Base-by-base conservation (phyloP, 148 eudicot genomes). In the Fagopyrum tataricum region DNA sequence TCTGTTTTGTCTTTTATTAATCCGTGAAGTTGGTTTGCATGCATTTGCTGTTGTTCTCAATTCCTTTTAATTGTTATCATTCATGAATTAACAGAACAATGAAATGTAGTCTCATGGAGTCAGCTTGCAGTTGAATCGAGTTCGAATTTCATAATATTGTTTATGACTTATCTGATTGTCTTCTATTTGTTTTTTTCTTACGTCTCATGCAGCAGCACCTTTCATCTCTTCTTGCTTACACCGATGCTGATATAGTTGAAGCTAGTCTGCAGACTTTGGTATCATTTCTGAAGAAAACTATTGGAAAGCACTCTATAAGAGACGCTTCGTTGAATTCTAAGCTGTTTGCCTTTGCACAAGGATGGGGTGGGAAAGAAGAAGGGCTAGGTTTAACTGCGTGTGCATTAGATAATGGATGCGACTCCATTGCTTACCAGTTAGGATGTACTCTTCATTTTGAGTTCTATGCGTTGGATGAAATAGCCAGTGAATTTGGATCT, bases 351-450 rank as follows among this genome's bases (percentile, higher is more conserved):
- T 85, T 95, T 85, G 96, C 97, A 66, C 99, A 95, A 83, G 99
- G 97, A 70, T 95, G 97, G 99, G 99, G 99, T 13, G 90, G 93
- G 70, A 95, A 95, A 77, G 99, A 95, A 84, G 99, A 91, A 79
- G 99, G 99, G 62, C 89, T 95, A 46, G 99, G 99, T 74, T 85
- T 95, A 44, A 81, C 87, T 84, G 85, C 96, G 37, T 95, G 99
- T 87, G 92, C 87, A 52, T n/a, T 85, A 75, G 89, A 88, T 53
- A 82, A 86, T 86, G 90, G 83, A 75, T 76, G 90, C 67, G 96
- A 95, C 55, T 83, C 84, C 12, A 74, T 78, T 79, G 88, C 94
- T 72, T 43, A 67, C 79, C 89, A 84, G 79, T 76, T 95, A 79
- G 99, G 96, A 74, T 73, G 87, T 76, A 86, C 97, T 78, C 87